Evolutionary conservation across 257 asterid genomes (phyloP).

Genomic region (Petunia axillaris): DNA sequence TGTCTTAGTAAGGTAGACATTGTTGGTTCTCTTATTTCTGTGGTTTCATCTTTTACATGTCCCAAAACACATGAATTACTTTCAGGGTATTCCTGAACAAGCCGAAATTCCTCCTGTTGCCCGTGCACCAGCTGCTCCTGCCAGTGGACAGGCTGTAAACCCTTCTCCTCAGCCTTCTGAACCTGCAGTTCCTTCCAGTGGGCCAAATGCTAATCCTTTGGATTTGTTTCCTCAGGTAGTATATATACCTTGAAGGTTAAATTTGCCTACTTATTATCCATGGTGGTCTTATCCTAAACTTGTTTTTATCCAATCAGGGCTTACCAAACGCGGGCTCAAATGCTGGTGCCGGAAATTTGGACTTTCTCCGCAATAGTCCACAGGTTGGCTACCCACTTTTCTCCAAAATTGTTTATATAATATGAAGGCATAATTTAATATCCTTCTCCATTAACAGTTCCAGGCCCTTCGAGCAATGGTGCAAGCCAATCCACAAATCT

Average conservation of each 20-base stretch:
- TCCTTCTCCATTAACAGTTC: constrained; percentile 51
- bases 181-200: constrained; percentile 54
- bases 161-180: constrained; percentile 61
- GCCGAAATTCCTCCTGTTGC: constrained; percentile 65
- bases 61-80: constrained; percentile 24
- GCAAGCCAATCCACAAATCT: constrained; percentile 89
- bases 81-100: constrained; percentile 88
- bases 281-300: neutral
- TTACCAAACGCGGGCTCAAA: constrained; percentile 69
- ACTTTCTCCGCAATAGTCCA: constrained; percentile 82
- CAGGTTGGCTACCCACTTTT: constrained; percentile 55
- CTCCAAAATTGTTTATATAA: constrained; percentile 7
- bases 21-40: neutral
- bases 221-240: constrained; percentile 88
- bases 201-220: constrained; percentile 88
- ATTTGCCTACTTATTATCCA: neutral
- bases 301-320: constrained; percentile 57
- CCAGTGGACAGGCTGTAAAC: constrained; percentile 50
- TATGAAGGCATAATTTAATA: constrained; percentile 14
- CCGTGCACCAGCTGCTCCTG: constrained; percentile 43
- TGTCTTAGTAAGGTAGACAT: neutral
- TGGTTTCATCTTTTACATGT: constrained; percentile 7
- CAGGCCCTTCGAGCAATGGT: constrained; percentile 78
- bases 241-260: neutral
- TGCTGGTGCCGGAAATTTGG: constrained; percentile 74